These are phyloP conservation scores for Debaryomyces castellii DNA, from an alignment of 805 yeast species.

Conservation along the genomic window DNA sequence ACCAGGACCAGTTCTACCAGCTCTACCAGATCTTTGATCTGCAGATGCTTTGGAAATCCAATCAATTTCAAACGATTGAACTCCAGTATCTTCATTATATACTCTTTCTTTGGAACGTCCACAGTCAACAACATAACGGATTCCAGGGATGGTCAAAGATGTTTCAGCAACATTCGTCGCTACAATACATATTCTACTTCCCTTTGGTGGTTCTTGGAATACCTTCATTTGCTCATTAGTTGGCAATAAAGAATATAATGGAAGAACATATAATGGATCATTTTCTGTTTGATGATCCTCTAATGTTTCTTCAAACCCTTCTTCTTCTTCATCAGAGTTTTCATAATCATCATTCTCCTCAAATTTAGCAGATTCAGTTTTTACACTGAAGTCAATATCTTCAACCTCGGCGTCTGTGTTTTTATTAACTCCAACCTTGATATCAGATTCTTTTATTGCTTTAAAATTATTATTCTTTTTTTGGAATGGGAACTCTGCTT, in stretches of 20 bases:
- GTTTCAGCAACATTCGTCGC: constrained; percentile 99
- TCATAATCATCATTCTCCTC: constrained; percentile 44
- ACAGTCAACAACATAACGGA: constrained; percentile 90
- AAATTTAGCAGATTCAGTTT: constrained; percentile 35
- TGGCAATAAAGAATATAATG: constrained; percentile 90
- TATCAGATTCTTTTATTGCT: constrained; percentile 23
- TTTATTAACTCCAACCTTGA: constrained; percentile 53
- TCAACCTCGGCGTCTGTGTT: constrained; percentile 80
- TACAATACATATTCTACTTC: constrained; percentile 84
- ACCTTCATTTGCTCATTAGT: constrained; percentile 93
- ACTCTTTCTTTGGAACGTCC: constrained; percentile 91
- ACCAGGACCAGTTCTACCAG: constrained; percentile 99
- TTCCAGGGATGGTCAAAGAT: constrained; percentile 92
- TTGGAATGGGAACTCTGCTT: constrained; percentile 64
- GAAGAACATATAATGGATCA: constrained; percentile 87
- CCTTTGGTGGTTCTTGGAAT: constrained; percentile 80
- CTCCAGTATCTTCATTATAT: constrained; percentile 79
- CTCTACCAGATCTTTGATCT: constrained; percentile 93
- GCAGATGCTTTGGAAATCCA: constrained; percentile 97
- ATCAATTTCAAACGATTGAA: constrained; percentile 85
- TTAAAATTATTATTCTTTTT: constrained; percentile 15
- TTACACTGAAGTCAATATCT: constrained; percentile 74
- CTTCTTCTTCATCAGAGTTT: constrained; percentile 60
- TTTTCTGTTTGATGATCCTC: constrained; percentile 69
- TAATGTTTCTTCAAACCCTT: constrained; percentile 68